A percentile compares a stretch with the other conserved stretches of the same genome.
Evolutionary conservation across 352 stramenopile genomes (phyloP).

Genomic region (Phytophthora tubulina): DNA sequence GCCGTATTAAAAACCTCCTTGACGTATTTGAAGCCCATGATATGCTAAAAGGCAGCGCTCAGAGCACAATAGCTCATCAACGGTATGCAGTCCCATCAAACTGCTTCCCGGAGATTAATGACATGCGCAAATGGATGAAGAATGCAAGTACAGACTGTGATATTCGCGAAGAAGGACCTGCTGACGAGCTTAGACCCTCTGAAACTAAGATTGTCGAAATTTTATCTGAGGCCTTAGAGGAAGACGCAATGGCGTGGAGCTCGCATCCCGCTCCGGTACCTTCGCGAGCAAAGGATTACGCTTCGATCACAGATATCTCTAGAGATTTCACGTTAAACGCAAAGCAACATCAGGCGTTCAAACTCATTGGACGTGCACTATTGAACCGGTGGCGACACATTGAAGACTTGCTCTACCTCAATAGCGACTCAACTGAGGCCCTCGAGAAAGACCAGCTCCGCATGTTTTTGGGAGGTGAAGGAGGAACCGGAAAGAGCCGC

Average conservation of each 20-base stretch:
- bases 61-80: background rate
- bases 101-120: background rate
- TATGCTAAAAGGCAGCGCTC: background rate
- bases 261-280: background rate
- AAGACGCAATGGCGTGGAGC: background rate
- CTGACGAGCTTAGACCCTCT: background rate
- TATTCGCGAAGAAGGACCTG: background rate
- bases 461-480: no score
- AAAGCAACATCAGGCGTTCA: background rate
- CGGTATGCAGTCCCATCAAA: background rate
- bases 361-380: background rate
- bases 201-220: background rate
- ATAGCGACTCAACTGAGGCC: no score
- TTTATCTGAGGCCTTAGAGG: background rate
- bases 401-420: no score
- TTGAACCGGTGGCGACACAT: no score
- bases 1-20: background rate
- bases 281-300: background rate
- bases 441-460: no score
- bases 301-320: background rate
- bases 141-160: background rate
- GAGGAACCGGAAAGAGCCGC: no score
- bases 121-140: slow-evolving; percentile 17
- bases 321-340: background rate
- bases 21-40: background rate